These are phyloP conservation scores for Apiospora rasikravindrae DNA, from an alignment of 2,329 filamentous ascomycete species.

Conservation along the genomic window DNA sequence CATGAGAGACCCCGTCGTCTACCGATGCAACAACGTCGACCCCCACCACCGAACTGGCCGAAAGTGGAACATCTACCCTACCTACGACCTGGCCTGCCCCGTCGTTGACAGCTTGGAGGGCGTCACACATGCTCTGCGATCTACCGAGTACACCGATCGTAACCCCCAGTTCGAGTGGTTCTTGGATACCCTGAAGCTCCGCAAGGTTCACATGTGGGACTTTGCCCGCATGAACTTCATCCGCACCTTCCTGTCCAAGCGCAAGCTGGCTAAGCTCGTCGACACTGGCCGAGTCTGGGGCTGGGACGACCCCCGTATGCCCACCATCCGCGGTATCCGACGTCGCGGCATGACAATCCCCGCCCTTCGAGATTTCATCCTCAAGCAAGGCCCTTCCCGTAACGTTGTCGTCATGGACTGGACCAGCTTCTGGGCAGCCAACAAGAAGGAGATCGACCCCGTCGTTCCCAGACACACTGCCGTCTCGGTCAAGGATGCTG, in stretches of 20 bases:
- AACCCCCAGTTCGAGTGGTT: conserved; percentile 91
- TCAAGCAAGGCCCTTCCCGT: conserved; percentile 82
- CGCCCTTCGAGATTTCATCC: conserved; percentile 81
- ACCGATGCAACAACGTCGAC: conserved; percentile 79
- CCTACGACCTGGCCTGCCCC: conserved; percentile 86
- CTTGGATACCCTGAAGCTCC: conserved; percentile 73
- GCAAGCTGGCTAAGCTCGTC: conserved; percentile 84
- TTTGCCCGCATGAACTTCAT: conserved; percentile 87
- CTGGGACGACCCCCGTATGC: conserved; percentile 89
- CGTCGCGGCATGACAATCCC: conserved; percentile 80
- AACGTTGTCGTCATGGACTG: conserved; percentile 87
- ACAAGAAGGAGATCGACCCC: conserved; percentile 85
- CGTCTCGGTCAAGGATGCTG: conserved; percentile 71
- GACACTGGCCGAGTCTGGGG: conserved; percentile 78
- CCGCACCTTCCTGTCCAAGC: conserved; percentile 81
- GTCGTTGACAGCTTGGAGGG: conserved; percentile 82
- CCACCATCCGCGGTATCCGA: conserved; percentile 79
- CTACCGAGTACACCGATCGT: conserved; percentile 86
- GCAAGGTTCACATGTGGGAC: conserved; percentile 83
- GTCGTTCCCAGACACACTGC: conserved; percentile 76
- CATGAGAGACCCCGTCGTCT: conserved; percentile 95
- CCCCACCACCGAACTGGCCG: conserved; percentile 79
- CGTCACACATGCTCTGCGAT: conserved; percentile 81
- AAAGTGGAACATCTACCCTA: conserved; percentile 85
- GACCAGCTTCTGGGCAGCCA: conserved; percentile 74